These are phyloP conservation scores for Paxillus involutus DNA, from an alignment of 768 basidiomycete genomes.

Conservation along the genomic window DNA sequence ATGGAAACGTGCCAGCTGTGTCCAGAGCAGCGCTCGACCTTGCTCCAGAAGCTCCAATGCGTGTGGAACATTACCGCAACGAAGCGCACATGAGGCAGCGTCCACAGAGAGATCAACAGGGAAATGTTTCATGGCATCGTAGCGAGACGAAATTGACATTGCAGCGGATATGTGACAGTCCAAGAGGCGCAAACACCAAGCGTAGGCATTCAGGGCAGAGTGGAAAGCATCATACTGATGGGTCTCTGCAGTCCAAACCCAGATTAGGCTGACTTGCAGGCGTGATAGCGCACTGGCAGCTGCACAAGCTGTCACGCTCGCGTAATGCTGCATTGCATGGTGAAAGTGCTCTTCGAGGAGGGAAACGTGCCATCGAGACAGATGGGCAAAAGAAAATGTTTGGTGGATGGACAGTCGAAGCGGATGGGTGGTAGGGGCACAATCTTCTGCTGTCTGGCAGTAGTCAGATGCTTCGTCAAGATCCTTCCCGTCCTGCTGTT, in stretches of 20 bases:
- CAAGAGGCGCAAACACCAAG: neutral
- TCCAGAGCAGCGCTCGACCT: constrained; percentile 16
- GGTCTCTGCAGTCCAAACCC: no score
- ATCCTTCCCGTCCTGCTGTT: no score
- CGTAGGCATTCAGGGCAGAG: constrained; percentile 4
- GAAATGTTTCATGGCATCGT: neutral
- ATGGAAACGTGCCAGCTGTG: constrained; percentile 11
- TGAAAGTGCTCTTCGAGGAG: neutral
- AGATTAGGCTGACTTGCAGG: no score
- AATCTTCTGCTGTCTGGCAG: neutral
- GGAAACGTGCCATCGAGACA: neutral
- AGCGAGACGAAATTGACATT: neutral
- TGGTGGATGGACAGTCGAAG: neutral
- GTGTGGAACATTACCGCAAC: constrained; percentile 3
- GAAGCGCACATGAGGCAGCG: constrained; percentile 12
- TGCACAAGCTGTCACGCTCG: no score
- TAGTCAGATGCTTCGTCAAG: no score
- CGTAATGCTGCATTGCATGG: no score
- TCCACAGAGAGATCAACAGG: neutral
- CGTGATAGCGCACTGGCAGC: no score
- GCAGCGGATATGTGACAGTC: neutral
- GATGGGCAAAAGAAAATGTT: neutral
- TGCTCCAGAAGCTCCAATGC: constrained; percentile 30
- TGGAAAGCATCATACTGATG: neutral
- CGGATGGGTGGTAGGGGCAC: neutral